phyloP scores from a whole-genome alignment of 768 basidiomycete species.

The Suillus subluteus region DNA sequence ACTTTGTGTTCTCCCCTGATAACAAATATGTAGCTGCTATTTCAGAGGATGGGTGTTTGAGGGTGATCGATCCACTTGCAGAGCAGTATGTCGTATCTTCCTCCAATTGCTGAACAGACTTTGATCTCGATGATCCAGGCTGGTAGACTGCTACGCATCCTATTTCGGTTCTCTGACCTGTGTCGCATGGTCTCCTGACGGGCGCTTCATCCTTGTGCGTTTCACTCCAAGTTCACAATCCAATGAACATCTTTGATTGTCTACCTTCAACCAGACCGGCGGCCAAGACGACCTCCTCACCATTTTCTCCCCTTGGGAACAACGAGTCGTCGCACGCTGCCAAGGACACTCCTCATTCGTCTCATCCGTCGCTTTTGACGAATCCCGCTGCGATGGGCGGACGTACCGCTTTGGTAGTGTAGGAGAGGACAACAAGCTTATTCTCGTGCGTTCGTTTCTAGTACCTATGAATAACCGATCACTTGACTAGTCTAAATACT shows the following conservation, averaged over 20 bases:
- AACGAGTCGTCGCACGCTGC: constrained; percentile 92
- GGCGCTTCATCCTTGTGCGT: constrained; percentile 82
- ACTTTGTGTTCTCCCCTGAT: constrained; percentile 93
- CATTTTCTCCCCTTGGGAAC: constrained; percentile 93
- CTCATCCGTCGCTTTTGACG: constrained; percentile 87
- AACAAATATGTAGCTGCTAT: constrained; percentile 88
- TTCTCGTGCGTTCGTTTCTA: constrained; percentile 59
- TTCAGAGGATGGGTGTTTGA: constrained; percentile 89
- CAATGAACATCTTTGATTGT: constrained; percentile 5
- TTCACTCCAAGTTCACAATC: constrained; percentile 8
- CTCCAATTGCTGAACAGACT: constrained; percentile 10
- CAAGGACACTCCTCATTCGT: constrained; percentile 98
- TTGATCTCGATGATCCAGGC: constrained; percentile 43
- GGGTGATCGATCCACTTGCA: constrained; percentile 86
- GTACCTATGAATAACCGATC: too few species aligned
- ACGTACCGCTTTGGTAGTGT: constrained; percentile 96
- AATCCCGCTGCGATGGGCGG: constrained; percentile 82
- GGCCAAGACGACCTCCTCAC: constrained; percentile 97
- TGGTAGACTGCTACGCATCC: constrained; percentile 92
- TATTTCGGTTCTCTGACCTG: constrained; percentile 94
- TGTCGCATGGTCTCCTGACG: constrained; percentile 95
- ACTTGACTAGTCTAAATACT: background rate
- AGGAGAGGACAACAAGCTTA: constrained; percentile 95
- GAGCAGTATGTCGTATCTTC: constrained; percentile 64
- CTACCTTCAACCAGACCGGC: constrained; percentile 63